Base-by-base conservation (phyloP, 2,329 filamentous ascomycete species). In the Stagonosporopsis chrysanthemi region DNA sequence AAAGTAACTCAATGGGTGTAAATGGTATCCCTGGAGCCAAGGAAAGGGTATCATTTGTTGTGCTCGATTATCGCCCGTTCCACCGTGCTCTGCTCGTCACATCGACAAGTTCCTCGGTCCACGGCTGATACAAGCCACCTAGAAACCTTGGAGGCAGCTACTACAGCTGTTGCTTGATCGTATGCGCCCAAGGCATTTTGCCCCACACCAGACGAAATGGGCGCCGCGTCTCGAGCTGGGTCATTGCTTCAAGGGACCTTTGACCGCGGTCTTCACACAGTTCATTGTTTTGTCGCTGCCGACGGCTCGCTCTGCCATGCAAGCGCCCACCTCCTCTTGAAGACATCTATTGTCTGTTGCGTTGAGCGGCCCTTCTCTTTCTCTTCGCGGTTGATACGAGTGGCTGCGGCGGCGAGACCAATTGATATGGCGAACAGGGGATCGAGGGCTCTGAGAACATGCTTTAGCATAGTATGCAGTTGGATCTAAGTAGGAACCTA, bases 381-480 rank as follows among this genome's bases (percentile, higher is more conserved):
- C 62, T 83, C 80, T 60, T 83, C 81, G 15, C 81, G 75, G 43
- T 77, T 69, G 41, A 77, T 76, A 23, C 75, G 70, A 45, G 73
- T 75, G 4, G 63, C 67, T 14, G 80, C 80, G 7, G 81, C 81
- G 0, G 75, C 72, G 48, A 78, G 61, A 46, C 81, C 81, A 52
- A 82, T 79, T n/a, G 74, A 74, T 48, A 82, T 64, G 29, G 81
- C 80, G 68, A 83, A 83, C 51, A 82, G 53, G 35, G 81, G 81
- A 55, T 83, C 81, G 50, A 82, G 75, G 43, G 72, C 65, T 68
- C 80, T 82, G 46, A 28, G 23, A 4, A 17, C 7, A 9, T 22
- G 22, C 29, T 24, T 51, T 43, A 47, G 60, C 45, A 47, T n/a
- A 6, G 2, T 12, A 11, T 8, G 23, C 15, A 22, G 12, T 9